Base-by-base conservation (phyloP, 2,329 filamentous ascomycete genomes). In the Bipolaris cookei region DNA sequence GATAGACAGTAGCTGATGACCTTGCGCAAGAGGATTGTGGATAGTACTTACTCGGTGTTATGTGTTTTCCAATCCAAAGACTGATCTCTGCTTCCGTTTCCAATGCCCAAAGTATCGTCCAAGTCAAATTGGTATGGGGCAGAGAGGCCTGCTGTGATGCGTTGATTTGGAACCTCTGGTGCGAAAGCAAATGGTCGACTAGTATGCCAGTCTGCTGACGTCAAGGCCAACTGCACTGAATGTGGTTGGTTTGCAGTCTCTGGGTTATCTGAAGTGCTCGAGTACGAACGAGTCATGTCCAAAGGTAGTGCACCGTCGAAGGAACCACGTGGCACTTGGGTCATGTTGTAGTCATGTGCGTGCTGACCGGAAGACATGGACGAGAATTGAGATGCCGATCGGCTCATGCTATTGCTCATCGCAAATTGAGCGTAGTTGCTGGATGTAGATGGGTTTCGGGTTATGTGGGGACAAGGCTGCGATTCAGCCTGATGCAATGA, bases 391-490 rank as follows among this genome's bases (percentile, higher is more conserved):
- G 66, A 62, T 14, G 55, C 30, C 14, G 65, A 56, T 20, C 55
- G 64, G 28, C 54, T 51, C 59, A 59, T 65, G 18, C 6, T 25
- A 25, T 20, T 45, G 34, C 34, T 51, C 18, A 55, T 56, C 43
- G 63, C 53, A 44, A 30, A 57, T 11, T 47, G 37, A 16, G 52
- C 11, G 25, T 51, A 47, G 43, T 20, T 18, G 4, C 18, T 57
- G 34, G 43, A 34, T 42, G 25, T 49, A 20, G 45, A 56, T 28
- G 42, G 51, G 42, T 55, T 42, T 6, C 10, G 6, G 11, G 52
- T 54, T 32, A 42, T 14, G n/a, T 28, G 45, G n/a, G 48, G 38
- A 52, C 42, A 59, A 68, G 66, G 61, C 60, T 69, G 66, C 51
- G 44, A 13, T 45, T 58, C 57, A 61, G 63, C 58, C 60, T 64